These are phyloP conservation scores for Fusarium coicis DNA, from an alignment of 2,329 filamentous ascomycete genomes.

Conservation along the genomic window DNA sequence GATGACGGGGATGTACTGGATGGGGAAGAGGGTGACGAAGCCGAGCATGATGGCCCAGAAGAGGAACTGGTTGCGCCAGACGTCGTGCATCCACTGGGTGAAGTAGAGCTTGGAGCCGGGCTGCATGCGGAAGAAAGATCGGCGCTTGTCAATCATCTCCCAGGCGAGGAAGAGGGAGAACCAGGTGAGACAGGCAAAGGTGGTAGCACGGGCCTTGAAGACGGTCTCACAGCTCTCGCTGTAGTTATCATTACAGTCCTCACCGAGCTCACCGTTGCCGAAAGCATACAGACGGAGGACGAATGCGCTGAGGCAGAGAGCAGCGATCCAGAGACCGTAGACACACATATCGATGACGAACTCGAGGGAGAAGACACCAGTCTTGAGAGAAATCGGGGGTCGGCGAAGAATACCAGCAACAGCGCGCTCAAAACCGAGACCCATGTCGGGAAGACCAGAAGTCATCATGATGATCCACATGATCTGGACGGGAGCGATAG, in stretches of 20 bases:
- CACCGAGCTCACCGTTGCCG: slow-evolving; percentile 68
- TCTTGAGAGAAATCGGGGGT: slow-evolving; percentile 70
- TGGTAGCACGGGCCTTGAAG: slow-evolving; percentile 78
- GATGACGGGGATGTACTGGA: slow-evolving; percentile 69
- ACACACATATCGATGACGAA: slow-evolving; percentile 74
- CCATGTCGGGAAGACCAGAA: slow-evolving; percentile 80
- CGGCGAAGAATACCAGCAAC: slow-evolving; percentile 75
- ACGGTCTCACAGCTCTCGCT: slow-evolving; percentile 67
- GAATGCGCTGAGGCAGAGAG: slow-evolving; percentile 71
- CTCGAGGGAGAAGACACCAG: slow-evolving; percentile 74
- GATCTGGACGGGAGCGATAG: slow-evolving; percentile 79
- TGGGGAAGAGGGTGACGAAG: slow-evolving; percentile 60
- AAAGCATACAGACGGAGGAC: slow-evolving; percentile 73
- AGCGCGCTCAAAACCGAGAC: slow-evolving; percentile 77
- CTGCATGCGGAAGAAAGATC: slow-evolving; percentile 80
- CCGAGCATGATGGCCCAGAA: slow-evolving; percentile 70
- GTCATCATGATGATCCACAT: slow-evolving; percentile 87
- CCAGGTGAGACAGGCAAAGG: slow-evolving; percentile 80
- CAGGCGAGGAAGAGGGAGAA: slow-evolving; percentile 81
- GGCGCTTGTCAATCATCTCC: slow-evolving; percentile 79
- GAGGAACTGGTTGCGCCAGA: slow-evolving; percentile 79
- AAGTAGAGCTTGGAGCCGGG: slow-evolving; percentile 68
- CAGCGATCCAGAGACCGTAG: slow-evolving; percentile 76
- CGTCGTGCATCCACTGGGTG: slow-evolving; percentile 73
- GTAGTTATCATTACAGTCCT: slow-evolving; percentile 69